Conservation (phyloP, 2,329 filamentous ascomycete species). For the Sporothrix pallida region DNA sequence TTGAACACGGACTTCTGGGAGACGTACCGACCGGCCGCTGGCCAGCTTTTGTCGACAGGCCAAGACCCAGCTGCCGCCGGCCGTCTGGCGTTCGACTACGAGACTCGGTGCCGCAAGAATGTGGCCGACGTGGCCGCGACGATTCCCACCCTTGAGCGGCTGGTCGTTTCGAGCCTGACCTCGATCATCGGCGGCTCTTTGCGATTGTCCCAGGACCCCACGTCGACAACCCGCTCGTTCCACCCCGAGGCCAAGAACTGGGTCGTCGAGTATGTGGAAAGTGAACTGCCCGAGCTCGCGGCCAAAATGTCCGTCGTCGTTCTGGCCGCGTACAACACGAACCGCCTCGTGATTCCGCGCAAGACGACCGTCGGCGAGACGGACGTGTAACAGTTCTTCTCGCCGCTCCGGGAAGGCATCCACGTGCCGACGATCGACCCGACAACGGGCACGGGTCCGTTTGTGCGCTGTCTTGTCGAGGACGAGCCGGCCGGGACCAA, state of each 20-base stretch:
- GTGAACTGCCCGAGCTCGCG: neutral
- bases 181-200: neutral
- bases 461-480: neutral
- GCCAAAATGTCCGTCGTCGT: constrained; percentile 8
- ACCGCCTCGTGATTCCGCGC: neutral
- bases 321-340: neutral
- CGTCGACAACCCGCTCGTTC: constrained; percentile 1
- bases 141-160: neutral
- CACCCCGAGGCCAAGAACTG: constrained; percentile 27
- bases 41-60: neutral
- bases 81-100: constrained; percentile 3
- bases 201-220: neutral
- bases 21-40: constrained; percentile 2
- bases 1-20: constrained; percentile 2
- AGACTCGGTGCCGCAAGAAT: constrained; percentile 9
- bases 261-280: constrained; percentile 18
- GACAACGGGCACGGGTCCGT: neutral
- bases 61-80: neutral
- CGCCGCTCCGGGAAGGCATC: neutral
- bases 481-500: constrained; percentile 10
- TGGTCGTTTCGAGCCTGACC: constrained; percentile 7
- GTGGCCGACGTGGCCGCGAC: neutral
- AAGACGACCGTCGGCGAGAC: neutral
- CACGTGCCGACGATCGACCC: constrained; percentile 9
- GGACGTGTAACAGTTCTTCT: neutral